phyloP scores from a whole-genome alignment of 2,329 filamentous ascomycete species.

The Aspergillus ochraceus region DNA sequence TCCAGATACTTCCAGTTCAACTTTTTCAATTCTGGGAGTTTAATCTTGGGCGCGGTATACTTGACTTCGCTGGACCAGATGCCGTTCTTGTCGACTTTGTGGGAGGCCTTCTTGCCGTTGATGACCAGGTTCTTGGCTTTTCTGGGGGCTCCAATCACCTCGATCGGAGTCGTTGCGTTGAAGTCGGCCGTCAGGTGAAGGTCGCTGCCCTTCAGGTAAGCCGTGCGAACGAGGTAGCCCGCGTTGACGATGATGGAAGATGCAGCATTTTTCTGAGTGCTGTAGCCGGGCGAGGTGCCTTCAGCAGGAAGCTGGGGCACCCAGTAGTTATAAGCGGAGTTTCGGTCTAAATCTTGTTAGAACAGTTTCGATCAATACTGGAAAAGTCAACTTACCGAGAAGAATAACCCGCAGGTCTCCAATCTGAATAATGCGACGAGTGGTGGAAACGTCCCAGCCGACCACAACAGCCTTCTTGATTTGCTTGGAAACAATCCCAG shows the following conservation, averaged over 20 bases:
- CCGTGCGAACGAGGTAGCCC: conserved; percentile 47
- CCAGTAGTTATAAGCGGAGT: conserved; percentile 49
- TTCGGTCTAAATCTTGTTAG: conserved; percentile 49
- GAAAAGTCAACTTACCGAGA: conserved; percentile 39
- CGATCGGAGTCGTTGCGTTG: conserved; percentile 66
- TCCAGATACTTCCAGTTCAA: conserved; percentile 70
- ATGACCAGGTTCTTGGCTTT: conserved; percentile 59
- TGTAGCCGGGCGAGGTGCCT: conserved; percentile 30
- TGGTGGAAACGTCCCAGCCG: conserved; percentile 58
- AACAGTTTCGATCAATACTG: not conserved
- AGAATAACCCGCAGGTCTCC: conserved; percentile 57
- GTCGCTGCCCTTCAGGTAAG: conserved; percentile 54
- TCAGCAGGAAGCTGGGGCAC: conserved; percentile 37
- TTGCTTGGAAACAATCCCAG: conserved; percentile 30
- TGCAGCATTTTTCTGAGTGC: conserved; percentile 28
- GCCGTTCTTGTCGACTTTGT: conserved; percentile 44
- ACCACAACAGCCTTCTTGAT: conserved; percentile 29
- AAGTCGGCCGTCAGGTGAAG: conserved; percentile 69
- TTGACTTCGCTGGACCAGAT: conserved; percentile 54
- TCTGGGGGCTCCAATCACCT: conserved; percentile 65
- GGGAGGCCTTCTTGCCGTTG: conserved; percentile 54
- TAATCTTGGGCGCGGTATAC: conserved; percentile 52
- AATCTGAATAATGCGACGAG: conserved; percentile 42
- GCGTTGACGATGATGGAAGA: conserved; percentile 44
- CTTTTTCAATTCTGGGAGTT: conserved; percentile 57